Evolutionary conservation across 345 rosid genomes (phyloP), one percentile per base, ranked within the genome.

Genomic region (Fremontodendron californicum): DNA sequence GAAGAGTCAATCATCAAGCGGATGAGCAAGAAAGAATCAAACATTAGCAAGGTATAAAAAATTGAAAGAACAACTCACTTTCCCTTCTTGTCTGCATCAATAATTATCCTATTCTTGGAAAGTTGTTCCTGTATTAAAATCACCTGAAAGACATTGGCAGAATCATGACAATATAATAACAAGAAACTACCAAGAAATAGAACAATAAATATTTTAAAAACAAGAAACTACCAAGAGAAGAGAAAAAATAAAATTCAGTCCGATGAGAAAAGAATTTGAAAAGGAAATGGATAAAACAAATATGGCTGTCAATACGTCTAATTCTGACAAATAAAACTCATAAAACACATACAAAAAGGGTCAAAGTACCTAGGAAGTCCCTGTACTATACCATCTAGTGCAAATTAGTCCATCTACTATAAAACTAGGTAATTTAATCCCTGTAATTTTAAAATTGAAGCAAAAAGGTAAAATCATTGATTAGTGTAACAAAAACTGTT

Each of bases 81-180:
- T 74, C 98, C 96, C 68, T 95, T 95, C 87, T 89, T 95, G 86
- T 93, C 96, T 23, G 86, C 89, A 75, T 90, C 99, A 80, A 95
- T 90, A 71, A 93, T 95, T 81, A 95, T 92, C 79, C 99, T 89
- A 66, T 95, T 95, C 86, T 95, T 93, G 6, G 98, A 95, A 80
- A 95, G 95, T 76, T 95, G 99, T 81, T 95, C 97, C 83, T 93
- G 98, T 77, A 95, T 95, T 83, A 93, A 80, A 80, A 95, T 77
- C 78, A 95, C 99, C 99, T 95, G 86, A 82, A 86, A 85, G 55
- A 80, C 43, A 85, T 33, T 51, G 0, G 35, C 25, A 52, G 15
- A 2, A 15, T 73, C 27, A 72, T 23, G 37, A 57, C 42, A 51
- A 3, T 9, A 25, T 6, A 19, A 37, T 19, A 42, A 37, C 27